Conservation (phyloP, 129 eudicot genomes). For the Apium graveolens region DNA sequence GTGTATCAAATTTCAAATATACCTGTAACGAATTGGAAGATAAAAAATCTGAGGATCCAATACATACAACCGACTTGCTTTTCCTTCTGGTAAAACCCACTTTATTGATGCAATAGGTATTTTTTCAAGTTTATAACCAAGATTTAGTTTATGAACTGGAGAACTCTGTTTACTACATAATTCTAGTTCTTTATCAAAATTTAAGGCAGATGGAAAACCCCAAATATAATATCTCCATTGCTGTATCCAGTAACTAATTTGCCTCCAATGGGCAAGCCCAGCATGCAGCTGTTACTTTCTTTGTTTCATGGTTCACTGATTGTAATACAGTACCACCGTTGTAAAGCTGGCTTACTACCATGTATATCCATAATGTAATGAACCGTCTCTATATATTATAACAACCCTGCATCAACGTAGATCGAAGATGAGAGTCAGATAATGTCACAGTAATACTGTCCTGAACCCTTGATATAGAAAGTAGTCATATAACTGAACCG, state of each 20-base stretch:
- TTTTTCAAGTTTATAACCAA: constrained; percentile 84
- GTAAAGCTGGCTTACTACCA: constrained; percentile 66
- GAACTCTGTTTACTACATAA: constrained; percentile 34
- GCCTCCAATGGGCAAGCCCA: constrained; percentile 92
- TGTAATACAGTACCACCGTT: constrained; percentile 46
- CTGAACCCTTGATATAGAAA: background rate
- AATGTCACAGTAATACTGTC: background rate
- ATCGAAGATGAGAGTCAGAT: background rate
- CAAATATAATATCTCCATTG: constrained; percentile 82
- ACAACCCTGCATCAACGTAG: constrained; percentile 55
- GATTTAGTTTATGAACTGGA: constrained; percentile 66
- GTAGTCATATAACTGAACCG: background rate
- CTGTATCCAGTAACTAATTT: constrained; percentile 78
- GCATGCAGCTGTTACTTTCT: constrained; percentile 86
- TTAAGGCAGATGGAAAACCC: constrained; percentile 44
- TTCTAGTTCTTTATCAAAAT: constrained; percentile 32
- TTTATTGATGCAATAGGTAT: constrained; percentile 58
- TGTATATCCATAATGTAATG: constrained; percentile 62
- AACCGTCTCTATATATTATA: constrained; percentile 64
- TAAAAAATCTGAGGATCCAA: constrained; percentile 46
- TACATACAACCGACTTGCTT: constrained; percentile 76
- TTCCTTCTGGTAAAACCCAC: constrained; percentile 71
- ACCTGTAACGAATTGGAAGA: constrained; percentile 82
- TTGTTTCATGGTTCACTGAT: constrained; percentile 48
- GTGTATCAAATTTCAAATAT: constrained; percentile 12